These are phyloP conservation scores for Marsdenia floribunda DNA, from an alignment of 257 asterid species.

Conservation along the genomic window DNA sequence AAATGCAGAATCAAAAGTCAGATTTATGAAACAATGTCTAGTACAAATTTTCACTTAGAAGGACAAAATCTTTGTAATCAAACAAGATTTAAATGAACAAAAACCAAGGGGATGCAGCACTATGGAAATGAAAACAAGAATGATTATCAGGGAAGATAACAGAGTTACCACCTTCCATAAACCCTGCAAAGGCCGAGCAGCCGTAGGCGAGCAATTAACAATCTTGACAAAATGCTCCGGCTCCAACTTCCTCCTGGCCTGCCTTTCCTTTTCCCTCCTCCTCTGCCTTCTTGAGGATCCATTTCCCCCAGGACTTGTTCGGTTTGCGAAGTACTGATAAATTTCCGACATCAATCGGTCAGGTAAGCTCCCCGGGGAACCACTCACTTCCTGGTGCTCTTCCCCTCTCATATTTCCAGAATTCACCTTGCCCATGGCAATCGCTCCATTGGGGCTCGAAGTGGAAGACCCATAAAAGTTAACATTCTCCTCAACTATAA, in stretches of 20 bases:
- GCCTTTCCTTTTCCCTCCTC: slow-evolving; percentile 74
- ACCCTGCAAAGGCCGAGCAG: slow-evolving; percentile 78
- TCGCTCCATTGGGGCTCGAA: slow-evolving; percentile 24
- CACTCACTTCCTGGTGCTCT: slow-evolving; percentile 46
- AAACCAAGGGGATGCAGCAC: not conserved
- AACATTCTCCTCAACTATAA: slow-evolving; percentile 65
- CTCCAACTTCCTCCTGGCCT: slow-evolving; percentile 63
- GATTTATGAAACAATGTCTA: not conserved
- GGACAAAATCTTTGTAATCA: not conserved
- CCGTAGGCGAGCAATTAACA: slow-evolving; percentile 60
- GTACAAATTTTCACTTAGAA: not conserved
- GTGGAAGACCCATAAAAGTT: slow-evolving; percentile 26
- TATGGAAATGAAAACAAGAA: not conserved
- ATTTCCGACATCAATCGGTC: slow-evolving; percentile 63
- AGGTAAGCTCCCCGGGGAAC: slow-evolving; percentile 61
- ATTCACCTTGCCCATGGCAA: slow-evolving; percentile 18
- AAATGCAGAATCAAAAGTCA: not conserved
- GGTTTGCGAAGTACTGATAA: slow-evolving; percentile 76
- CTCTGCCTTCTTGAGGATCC: slow-evolving; percentile 82
- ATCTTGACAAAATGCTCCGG: slow-evolving; percentile 72
- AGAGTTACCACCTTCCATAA: slow-evolving; percentile 71
- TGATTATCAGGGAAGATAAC: slow-evolving; percentile 6
- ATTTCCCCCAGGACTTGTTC: slow-evolving; percentile 70
- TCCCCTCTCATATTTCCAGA: slow-evolving; percentile 44
- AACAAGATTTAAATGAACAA: not conserved